phyloP scores from a whole-genome alignment of 2,329 filamentous ascomycete species.

The Bisporella sp. region DNA sequence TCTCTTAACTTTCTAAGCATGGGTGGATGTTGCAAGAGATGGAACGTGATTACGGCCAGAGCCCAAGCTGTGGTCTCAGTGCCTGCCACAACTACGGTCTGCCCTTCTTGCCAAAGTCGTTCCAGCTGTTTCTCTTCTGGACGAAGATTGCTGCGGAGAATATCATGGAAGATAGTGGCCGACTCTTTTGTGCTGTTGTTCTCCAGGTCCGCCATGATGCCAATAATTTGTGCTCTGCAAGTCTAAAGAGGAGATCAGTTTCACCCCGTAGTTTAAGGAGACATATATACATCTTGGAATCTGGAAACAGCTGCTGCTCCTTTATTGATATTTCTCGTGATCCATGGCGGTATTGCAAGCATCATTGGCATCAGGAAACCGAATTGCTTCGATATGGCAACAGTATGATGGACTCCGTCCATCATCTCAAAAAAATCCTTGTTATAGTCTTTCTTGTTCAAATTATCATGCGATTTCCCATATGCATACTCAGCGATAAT shows the following conservation, averaged over 20 bases:
- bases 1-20: conserved; percentile 25
- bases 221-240: background rate
- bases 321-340: background rate
- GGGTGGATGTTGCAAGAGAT: conserved; percentile 28
- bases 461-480: background rate
- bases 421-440: conserved; percentile 18
- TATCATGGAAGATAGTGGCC: conserved; percentile 21
- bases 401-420: conserved; percentile 10
- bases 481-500: background rate
- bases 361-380: background rate
- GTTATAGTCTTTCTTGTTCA: conserved; percentile 21
- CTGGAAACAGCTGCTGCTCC: conserved; percentile 4
- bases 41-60: conserved; percentile 28
- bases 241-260: background rate
- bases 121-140: conserved; percentile 28
- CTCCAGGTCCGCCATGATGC: conserved; percentile 3
- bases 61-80: conserved; percentile 31
- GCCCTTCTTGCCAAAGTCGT: conserved; percentile 28
- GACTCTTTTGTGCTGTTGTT: conserved; percentile 14
- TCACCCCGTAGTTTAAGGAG: conserved; percentile 6
- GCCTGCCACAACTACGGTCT: conserved; percentile 28
- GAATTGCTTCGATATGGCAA: conserved; percentile 10
- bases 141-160: conserved; percentile 25
- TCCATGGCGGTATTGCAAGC: background rate
- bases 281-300: conserved; percentile 6